Evolutionary conservation across 1,284 basidiomycete genomes (phyloP).

Genomic region (Takashimella koratensis): DNA sequence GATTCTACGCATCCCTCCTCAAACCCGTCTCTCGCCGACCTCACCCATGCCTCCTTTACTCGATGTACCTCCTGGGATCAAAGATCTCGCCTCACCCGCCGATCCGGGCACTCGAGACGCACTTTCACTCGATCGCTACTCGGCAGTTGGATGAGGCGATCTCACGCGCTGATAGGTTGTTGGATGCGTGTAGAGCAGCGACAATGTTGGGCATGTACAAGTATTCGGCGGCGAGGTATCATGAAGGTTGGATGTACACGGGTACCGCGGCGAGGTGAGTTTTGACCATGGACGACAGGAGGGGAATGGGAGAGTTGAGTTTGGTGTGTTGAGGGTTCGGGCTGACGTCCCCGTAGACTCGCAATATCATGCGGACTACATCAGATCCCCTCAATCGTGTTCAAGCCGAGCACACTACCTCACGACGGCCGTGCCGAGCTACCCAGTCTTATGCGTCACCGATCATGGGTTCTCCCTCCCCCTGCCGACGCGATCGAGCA

Average conservation of each 20-base stretch:
- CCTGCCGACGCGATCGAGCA: conserved; percentile 35
- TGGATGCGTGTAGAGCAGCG: conserved; percentile 37
- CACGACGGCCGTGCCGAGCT: conserved; percentile 16
- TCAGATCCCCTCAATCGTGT: conserved; percentile 31
- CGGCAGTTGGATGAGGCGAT: conserved; percentile 31
- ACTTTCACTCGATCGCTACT: conserved; percentile 32
- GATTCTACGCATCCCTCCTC: conserved; percentile 28
- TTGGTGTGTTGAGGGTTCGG: too few relatives aligned
- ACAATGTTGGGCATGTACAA: conserved; percentile 38
- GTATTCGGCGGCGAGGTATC: conserved; percentile 32
- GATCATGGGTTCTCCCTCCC: conserved; percentile 27
- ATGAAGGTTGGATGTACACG: conserved; percentile 37
- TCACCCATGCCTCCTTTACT: conserved; percentile 39
- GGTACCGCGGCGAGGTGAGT: conserved; percentile 29
- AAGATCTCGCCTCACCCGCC: conserved; percentile 26
- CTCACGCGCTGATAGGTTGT: conserved; percentile 23
- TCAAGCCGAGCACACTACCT: conserved; percentile 12
- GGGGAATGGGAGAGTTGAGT: not conserved
- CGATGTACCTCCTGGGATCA: conserved; percentile 40
- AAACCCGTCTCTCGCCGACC: conserved; percentile 33
- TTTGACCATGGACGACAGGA: not conserved
- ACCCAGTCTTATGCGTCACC: conserved; percentile 28
- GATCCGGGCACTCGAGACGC: conserved; percentile 31
- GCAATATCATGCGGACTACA: conserved; percentile 37
- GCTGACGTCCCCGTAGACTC: conserved; percentile 23